Conservation (phyloP, 441 rosid species). For the Populus hybrid region DNA sequence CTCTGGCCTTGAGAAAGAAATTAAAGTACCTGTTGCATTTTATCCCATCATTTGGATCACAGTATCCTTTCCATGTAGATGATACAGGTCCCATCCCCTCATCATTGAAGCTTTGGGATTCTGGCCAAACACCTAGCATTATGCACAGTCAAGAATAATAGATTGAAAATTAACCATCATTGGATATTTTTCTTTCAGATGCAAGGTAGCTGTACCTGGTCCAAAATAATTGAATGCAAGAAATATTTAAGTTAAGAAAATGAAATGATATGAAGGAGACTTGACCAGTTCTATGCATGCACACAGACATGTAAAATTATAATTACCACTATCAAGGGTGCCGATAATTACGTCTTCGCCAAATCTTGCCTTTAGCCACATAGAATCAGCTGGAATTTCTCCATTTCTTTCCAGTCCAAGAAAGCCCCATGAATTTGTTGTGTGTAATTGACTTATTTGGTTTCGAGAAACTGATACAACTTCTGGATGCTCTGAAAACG, state of each 20-base stretch:
- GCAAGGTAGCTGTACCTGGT: too few relatives aligned
- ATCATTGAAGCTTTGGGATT: constrained; percentile 52
- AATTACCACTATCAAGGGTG: constrained; percentile 48
- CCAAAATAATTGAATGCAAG: too few relatives aligned
- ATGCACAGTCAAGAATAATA: too few relatives aligned
- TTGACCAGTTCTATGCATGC: too few relatives aligned
- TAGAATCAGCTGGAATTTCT: constrained; percentile 16
- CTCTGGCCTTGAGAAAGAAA: too few relatives aligned
- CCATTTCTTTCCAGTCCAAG: constrained; percentile 38
- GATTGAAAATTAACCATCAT: too few relatives aligned
- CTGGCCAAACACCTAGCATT: constrained; percentile 51
- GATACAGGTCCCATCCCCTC: constrained; percentile 19
- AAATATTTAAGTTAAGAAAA: too few relatives aligned
- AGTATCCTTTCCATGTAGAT: constrained; percentile 26
- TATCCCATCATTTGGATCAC: constrained; percentile 13
- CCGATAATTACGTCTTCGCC: constrained; percentile 29
- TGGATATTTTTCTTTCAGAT: too few relatives aligned
- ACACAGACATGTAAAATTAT: background rate
- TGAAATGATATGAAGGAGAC: too few relatives aligned
- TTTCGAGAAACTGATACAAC: too few relatives aligned
- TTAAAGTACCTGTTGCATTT: constrained; percentile 13
- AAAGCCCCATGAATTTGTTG: constrained; percentile 58
- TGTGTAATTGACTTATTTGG: background rate
- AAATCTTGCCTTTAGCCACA: constrained; percentile 35
- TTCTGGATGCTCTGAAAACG: constrained; percentile 21